Base-by-base conservation (phyloP, 768 basidiomycete species). In the Termitomyces sp. region DNA sequence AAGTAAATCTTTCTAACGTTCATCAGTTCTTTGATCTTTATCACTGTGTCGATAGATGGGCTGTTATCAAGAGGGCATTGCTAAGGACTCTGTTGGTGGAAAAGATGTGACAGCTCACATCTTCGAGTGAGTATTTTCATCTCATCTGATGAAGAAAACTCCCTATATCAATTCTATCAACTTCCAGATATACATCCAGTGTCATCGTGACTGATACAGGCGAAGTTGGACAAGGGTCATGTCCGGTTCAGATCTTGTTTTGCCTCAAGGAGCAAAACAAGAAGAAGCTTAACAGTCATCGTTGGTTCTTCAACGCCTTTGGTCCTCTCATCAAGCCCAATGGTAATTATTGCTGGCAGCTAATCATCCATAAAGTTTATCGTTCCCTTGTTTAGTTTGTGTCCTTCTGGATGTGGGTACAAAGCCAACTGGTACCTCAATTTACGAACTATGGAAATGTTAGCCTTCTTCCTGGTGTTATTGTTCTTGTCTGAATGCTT, bases 261-360 rank as follows among this genome's bases (percentile, higher is more conserved):
- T 94, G 92, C 65, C 74, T 95, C 64, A 95, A 95, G 71, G 93
- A 95, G 68, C 90, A 92, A 74, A 97, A 95, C 79, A 94, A 94
- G 79, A 95, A 96, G 79, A 96, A 97, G 69, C 79, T 96, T 63
- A 96, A 96, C 75, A 90, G 88, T 62, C 94, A 97, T 65, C 82
- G 94, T 18, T 97, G 94, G 94, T 96, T 96, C 78, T 96, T 97
- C 81, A 97, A 97, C 64, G 94, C 91, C 0, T 91, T 96, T 60
- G 90, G 91, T 20, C 91, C 94, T 23, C 76, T 95, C 53, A 81
- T 96, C 63, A 83, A 86, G 58, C 88, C 94, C 36, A 92, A 94
- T 63, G 88, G 89, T 86, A 48, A 32, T 73, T 54, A 58, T 45
- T 38, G 16, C n/a, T 23, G 7, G 47, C 5, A 46, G 13, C 31